Percentiles rank a stretch among this genome's conserved stretches.
Conservation (phyloP, 1,284 basidiomycete species). For the Pseudozyma sp. region DNA sequence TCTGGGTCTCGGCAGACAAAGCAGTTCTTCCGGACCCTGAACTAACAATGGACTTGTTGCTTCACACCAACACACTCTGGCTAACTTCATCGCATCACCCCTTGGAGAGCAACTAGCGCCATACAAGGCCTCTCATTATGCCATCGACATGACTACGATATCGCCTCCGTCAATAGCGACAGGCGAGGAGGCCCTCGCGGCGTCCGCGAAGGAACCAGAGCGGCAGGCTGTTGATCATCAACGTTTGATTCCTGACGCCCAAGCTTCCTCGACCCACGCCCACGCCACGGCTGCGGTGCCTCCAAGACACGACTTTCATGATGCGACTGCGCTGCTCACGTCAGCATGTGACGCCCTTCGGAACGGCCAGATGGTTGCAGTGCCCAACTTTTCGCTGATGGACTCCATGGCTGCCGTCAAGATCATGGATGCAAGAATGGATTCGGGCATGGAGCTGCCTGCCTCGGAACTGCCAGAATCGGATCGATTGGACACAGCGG, state of each 20-base stretch:
- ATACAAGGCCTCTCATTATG: neutral
- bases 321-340: constrained; percentile 32
- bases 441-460: constrained; percentile 77
- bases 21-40: no score
- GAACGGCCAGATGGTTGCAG: constrained; percentile 76
- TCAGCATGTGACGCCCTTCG: constrained; percentile 50
- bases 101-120: no score
- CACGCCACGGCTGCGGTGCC: constrained; percentile 2
- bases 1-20: no score
- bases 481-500: constrained; percentile 70
- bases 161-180: neutral
- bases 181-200: neutral
- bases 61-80: no score
- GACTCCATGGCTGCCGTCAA: constrained; percentile 90
- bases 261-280: neutral
- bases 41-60: no score
- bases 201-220: neutral
- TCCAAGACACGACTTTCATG: constrained; percentile 15
- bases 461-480: constrained; percentile 43
- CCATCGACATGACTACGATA: constrained; percentile 1
- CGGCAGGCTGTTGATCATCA: neutral
- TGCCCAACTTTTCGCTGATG: constrained; percentile 78
- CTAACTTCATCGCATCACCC: no score
- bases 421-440: constrained; percentile 90
- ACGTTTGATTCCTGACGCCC: neutral